Evolutionary conservation across 2,329 filamentous ascomycete species (phyloP), one percentile per base, ranked within the genome.

Genomic region (Aspergillus transmontanensis): DNA sequence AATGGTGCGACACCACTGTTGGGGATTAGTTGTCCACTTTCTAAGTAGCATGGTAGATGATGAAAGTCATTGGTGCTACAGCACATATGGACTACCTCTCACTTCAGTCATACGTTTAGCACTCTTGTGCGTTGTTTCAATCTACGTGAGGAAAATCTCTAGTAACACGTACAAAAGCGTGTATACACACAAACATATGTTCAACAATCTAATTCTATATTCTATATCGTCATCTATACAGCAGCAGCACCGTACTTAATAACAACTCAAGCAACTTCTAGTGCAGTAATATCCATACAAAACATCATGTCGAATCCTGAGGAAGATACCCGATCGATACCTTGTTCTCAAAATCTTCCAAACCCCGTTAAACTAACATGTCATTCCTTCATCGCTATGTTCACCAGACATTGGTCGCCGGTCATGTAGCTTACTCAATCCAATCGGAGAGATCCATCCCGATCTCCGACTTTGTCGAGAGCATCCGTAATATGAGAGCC

Each of bases 401-500:
- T 48, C 26, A 51, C 30, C 23, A 6, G 48, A 2, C 26, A 19
- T 51, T 6, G 14, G 26, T 32, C 14, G 32, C 9, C 26, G 16
- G 48, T 32, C 4, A 51, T 12, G 4, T n/a, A n/a, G 28, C 9
- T 32, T n/a, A 32, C 60, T 68, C 53, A 71, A 36, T 72, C 63
- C 56, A 73, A 53, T 36, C 66, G 70, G 39, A 73, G 69, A 45
- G 64, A 61, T 7, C 68, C 69, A 12, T 71, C 59, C 14, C 61
- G 65, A 30, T 66, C 64, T 53, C 69, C 71, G 2, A 30, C 64
- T 36, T 72, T 72, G 43, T 68, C 69, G 19, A 75, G 55, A 9
- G 68, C 69, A 57, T 73, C 69, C 2, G 72, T 61, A 57, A 75
- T 60, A n/a, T 71, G 72, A n/a, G 73, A 75, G 23, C 72, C 73